These are phyloP conservation scores for Fusarium sarcochroum DNA, from an alignment of 2,329 filamentous ascomycete genomes.

Conservation along the genomic window DNA sequence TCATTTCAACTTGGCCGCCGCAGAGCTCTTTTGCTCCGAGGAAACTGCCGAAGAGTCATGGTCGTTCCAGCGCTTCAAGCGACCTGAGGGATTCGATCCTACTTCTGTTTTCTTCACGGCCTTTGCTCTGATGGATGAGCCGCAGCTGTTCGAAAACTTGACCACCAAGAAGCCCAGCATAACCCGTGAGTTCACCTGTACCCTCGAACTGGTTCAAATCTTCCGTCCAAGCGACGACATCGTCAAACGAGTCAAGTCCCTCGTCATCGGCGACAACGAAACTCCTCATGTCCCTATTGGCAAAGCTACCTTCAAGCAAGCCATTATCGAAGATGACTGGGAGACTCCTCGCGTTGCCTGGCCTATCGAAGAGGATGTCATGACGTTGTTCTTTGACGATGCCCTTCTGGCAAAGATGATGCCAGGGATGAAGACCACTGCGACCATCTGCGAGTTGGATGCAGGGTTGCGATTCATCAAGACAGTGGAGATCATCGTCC, in stretches of 20 bases:
- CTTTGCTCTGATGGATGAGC: constrained; percentile 57
- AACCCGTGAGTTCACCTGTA: constrained; percentile 64
- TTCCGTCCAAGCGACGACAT: constrained; percentile 59
- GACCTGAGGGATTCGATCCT: constrained; percentile 59
- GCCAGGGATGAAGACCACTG: constrained; percentile 74
- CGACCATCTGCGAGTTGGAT: constrained; percentile 69
- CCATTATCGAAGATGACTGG: constrained; percentile 64
- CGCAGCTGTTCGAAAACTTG: constrained; percentile 51
- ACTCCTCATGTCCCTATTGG: constrained; percentile 60
- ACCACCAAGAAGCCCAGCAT: constrained; percentile 51
- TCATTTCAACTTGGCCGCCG: constrained; percentile 83
- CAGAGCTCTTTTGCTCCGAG: constrained; percentile 71
- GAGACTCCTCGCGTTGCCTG: constrained; percentile 52
- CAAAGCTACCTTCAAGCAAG: constrained; percentile 59
- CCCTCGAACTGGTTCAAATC: constrained; percentile 72
- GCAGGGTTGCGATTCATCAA: constrained; percentile 78
- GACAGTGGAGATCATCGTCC: constrained; percentile 66
- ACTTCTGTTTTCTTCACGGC: constrained; percentile 60
- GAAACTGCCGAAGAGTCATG: constrained; percentile 47
- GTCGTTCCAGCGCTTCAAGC: constrained; percentile 46
- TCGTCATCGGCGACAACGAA: constrained; percentile 54
- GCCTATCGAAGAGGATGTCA: constrained; percentile 32
- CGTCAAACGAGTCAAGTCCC: constrained; percentile 60
- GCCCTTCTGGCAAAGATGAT: constrained; percentile 66
- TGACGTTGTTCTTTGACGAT: constrained; percentile 77